Percentiles rank a stretch among this genome's conserved stretches.
Conservation (phyloP, 495 filamentous ascomycete species). For the Penicillium antarcticum region DNA sequence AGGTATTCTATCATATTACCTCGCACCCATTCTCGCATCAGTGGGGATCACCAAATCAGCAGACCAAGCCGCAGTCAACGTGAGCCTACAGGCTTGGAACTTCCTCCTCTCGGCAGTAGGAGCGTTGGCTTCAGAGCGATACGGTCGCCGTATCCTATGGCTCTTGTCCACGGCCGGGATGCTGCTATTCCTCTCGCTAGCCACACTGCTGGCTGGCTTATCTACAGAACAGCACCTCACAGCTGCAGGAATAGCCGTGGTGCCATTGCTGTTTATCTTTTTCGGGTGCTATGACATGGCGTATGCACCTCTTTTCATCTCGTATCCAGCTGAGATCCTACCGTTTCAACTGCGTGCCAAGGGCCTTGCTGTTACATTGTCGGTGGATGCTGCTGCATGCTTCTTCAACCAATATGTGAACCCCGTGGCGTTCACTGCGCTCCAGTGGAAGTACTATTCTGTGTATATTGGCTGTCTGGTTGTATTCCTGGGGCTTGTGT, state of each 20-base stretch:
- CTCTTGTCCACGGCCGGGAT: constrained; percentile 52
- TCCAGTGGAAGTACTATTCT: constrained; percentile 57
- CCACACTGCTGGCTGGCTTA: constrained; percentile 51
- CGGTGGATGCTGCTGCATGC: constrained; percentile 55
- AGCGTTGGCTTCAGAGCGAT: constrained; percentile 54
- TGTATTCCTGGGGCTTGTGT: constrained; percentile 57
- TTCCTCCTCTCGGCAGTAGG: constrained; percentile 34
- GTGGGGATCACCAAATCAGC: constrained; percentile 50
- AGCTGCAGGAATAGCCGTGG: constrained; percentile 47
- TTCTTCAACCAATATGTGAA: constrained; percentile 59
- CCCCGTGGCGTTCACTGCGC: constrained; percentile 49
- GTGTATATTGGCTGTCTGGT: constrained; percentile 55
- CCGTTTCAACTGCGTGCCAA: constrained; percentile 68
- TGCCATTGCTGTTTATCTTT: constrained; percentile 63
- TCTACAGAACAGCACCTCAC: constrained; percentile 46
- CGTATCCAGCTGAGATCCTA: constrained; percentile 64
- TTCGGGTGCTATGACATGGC: constrained; percentile 52
- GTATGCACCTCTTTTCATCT: constrained; percentile 58
- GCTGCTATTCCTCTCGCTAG: constrained; percentile 53
- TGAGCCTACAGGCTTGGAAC: constrained; percentile 25
- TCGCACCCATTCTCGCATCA: constrained; percentile 49
- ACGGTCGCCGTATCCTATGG: constrained; percentile 57
- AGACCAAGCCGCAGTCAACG: constrained; percentile 37
- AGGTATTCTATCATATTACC: constrained; percentile 60
- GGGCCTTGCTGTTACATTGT: constrained; percentile 62